Evolutionary conservation across 371 early-diverging fungal genomes (phyloP).

Genomic region (Nematocida sp.): DNA sequence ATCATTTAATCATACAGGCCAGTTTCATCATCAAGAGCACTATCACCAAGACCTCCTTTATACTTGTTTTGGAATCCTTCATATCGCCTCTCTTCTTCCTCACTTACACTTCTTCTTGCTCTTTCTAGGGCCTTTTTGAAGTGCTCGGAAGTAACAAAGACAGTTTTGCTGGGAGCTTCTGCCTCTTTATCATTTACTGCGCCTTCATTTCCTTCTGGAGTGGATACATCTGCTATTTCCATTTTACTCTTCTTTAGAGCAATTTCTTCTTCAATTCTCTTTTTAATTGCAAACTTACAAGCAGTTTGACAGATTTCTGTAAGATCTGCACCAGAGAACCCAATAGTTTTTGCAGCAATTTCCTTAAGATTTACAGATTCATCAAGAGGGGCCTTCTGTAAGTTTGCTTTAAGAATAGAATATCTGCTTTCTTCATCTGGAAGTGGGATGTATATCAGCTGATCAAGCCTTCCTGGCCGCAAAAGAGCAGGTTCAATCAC

Average conservation of each 20-base stretch:
- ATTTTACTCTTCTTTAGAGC: constrained; percentile 73
- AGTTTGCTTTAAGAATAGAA: constrained; percentile 81
- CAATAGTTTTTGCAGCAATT: constrained; percentile 84
- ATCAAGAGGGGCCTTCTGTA: constrained; percentile 91
- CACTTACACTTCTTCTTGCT: constrained; percentile 89
- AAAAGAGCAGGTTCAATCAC: constrained; percentile 82
- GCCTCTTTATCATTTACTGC: constrained; percentile 35
- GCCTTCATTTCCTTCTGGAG: constrained; percentile 40
- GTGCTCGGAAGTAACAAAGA: constrained; percentile 83
- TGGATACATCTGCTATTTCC: constrained; percentile 71
- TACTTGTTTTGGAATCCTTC: constrained; percentile 79
- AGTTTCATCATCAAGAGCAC: constrained; percentile 59
- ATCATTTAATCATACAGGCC: constrained; percentile 63
- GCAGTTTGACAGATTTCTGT: constrained; percentile 99
- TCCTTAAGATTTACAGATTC: constrained; percentile 78
- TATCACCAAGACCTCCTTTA: constrained; percentile 22
- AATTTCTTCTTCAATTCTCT: constrained; percentile 89
- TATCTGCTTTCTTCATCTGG: constrained; percentile 82
- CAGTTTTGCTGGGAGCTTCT: constrained; percentile 74
- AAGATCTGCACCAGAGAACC: constrained; percentile 98
- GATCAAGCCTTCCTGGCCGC: constrained; percentile 95
- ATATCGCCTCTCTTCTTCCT: constrained; percentile 91
- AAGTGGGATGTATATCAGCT: constrained; percentile 72
- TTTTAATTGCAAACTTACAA: constrained; percentile 95
- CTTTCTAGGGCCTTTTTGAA: constrained; percentile 94